These are phyloP conservation scores for Linum trigynum DNA, from an alignment of 345 rosid genomes.

Conservation along the genomic window DNA sequence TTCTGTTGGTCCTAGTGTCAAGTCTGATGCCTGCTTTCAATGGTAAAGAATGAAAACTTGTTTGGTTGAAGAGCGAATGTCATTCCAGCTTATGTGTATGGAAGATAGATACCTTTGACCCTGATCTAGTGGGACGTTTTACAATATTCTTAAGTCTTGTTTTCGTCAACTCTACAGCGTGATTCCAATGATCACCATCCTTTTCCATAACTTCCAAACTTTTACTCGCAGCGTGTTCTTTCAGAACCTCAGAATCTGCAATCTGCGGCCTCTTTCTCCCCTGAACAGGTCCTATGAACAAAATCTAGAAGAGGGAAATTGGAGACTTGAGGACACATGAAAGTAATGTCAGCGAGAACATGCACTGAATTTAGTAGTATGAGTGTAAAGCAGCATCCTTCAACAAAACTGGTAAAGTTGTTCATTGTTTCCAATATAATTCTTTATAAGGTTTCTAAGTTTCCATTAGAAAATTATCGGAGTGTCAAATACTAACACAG, in stretches of 20 bases:
- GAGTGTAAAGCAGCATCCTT: slow-evolving; percentile 9
- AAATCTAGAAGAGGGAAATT: slow-evolving; percentile 29
- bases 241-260: slow-evolving; percentile 29
- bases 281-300: slow-evolving; percentile 74
- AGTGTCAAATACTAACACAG: neutral
- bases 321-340: slow-evolving; percentile 8
- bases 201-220: slow-evolving; percentile 22
- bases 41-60: slow-evolving; percentile 14
- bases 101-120: slow-evolving; percentile 56
- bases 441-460: too few relatives aligned
- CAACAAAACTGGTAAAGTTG: neutral
- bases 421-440: neutral
- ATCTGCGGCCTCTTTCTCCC: slow-evolving; percentile 39
- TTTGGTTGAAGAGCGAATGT: slow-evolving; percentile 6
- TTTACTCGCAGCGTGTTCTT: slow-evolving; percentile 19
- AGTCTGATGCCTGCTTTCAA: slow-evolving; percentile 53
- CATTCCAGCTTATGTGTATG: slow-evolving; percentile 8
- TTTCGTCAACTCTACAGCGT: slow-evolving; percentile 38
- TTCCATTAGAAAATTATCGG: neutral
- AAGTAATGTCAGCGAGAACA: slow-evolving; percentile 10
- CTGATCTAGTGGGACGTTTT: slow-evolving; percentile 36
- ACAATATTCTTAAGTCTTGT: slow-evolving; percentile 42
- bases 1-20: slow-evolving; percentile 66
- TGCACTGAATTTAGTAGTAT: slow-evolving; percentile 10
- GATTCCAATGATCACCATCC: slow-evolving; percentile 24